These are phyloP conservation scores for Bruguiera gymnorhiza DNA, from an alignment of 345 rosid species.

Conservation along the genomic window DNA sequence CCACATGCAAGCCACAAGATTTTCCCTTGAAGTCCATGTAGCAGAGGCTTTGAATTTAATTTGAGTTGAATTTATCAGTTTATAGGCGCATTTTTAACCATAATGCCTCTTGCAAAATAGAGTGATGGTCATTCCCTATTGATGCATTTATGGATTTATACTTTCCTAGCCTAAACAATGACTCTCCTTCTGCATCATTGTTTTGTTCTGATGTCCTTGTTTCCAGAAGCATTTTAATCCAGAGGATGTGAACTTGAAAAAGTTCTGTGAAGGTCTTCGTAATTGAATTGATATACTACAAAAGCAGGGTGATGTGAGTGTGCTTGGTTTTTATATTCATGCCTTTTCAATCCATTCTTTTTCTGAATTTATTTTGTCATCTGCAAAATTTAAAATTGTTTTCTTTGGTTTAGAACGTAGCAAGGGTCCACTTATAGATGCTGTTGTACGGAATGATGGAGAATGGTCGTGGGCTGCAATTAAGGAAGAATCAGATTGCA, in stretches of 20 bases:
- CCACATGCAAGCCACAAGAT: background rate
- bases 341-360: too few relatives aligned
- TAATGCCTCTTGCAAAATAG: background rate
- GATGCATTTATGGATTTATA: too few relatives aligned
- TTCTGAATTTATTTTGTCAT: too few relatives aligned
- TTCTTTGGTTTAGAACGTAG: constrained; percentile 54
- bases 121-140: too few relatives aligned
- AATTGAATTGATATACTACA: constrained; percentile 64
- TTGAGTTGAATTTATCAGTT: constrained; percentile 4
- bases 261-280: constrained; percentile 48
- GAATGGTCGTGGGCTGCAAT: constrained; percentile 85
- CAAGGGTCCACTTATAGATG: constrained; percentile 88
- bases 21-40: background rate
- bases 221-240: constrained; percentile 62
- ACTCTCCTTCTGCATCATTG: constrained; percentile 5
- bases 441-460: constrained; percentile 96
- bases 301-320: constrained; percentile 82
- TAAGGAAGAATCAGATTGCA: constrained; percentile 69
- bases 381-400: constrained; percentile 4
- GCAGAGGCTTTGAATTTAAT: background rate
- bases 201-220: constrained; percentile 24
- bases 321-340: constrained; percentile 24
- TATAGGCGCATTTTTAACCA: constrained; percentile 8
- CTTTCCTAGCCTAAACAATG: background rate
- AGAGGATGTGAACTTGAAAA: constrained; percentile 52